These are phyloP conservation scores for Eutrema salsugineum DNA, from an alignment of 441 rosid species.

Conservation along the genomic window DNA sequence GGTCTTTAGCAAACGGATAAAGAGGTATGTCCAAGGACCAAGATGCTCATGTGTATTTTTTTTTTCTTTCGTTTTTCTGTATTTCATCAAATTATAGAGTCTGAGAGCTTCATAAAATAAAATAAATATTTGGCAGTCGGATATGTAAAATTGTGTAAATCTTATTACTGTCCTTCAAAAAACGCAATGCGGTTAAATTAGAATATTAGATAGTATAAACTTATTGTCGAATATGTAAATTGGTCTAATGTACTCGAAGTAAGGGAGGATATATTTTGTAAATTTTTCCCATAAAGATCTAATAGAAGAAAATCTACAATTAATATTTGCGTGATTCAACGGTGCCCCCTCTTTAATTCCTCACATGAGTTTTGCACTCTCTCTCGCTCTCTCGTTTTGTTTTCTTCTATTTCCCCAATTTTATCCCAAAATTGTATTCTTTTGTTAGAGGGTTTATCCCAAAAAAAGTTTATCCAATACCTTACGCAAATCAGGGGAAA, in stretches of 20 bases:
- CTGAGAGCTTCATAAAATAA: background rate
- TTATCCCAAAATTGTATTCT: background rate
- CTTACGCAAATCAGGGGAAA: conserved; percentile 8
- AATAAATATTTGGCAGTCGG: too few relatives aligned
- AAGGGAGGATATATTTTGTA: background rate
- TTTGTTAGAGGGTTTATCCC: too few relatives aligned
- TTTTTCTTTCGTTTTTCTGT: background rate
- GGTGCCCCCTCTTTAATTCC: conserved; percentile 18
- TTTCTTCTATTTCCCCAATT: background rate
- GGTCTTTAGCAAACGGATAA: conserved; percentile 14
- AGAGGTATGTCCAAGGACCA: conserved; percentile 1
- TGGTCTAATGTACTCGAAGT: too few relatives aligned
- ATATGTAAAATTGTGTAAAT: too few relatives aligned
- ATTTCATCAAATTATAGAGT: background rate
- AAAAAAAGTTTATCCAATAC: background rate
- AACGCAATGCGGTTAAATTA: too few relatives aligned
- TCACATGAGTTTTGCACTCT: conserved; percentile 37
- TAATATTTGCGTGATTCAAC: conserved; percentile 35
- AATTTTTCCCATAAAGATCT: conserved; percentile 7
- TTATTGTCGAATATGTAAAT: background rate
- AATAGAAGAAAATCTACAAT: background rate
- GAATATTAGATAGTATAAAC: too few relatives aligned
- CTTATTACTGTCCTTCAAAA: too few relatives aligned
- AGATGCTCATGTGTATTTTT: background rate
- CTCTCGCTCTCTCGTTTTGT: background rate